These are phyloP conservation scores for Vaccinium corymbosum DNA, from an alignment of 148 eudicot genomes.

Conservation along the genomic window DNA sequence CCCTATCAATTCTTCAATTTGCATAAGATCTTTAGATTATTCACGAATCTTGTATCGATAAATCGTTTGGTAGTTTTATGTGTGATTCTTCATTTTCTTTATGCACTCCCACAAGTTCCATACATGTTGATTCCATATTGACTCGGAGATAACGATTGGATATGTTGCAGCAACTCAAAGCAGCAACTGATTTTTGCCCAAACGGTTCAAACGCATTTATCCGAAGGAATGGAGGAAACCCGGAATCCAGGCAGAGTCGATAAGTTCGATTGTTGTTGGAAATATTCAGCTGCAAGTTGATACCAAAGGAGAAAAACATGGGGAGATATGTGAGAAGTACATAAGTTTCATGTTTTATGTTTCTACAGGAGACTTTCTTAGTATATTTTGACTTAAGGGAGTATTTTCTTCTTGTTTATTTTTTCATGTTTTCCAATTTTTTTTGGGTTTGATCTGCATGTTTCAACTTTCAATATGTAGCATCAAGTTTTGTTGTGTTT, in stretches of 20 bases:
- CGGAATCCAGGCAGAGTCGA: background rate
- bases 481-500: background rate
- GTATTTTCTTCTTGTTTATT: background rate
- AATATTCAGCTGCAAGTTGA: background rate
- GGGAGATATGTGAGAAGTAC: too few relatives aligned
- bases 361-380: background rate
- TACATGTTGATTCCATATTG: background rate
- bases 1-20: background rate
- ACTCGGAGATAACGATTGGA: background rate
- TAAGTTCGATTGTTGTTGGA: background rate
- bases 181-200: background rate
- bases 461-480: background rate
- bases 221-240: background rate
- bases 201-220: background rate
- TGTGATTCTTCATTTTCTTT: background rate
- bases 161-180: conserved; percentile 9
- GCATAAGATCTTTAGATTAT: background rate
- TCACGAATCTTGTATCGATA: background rate
- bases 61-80: background rate
- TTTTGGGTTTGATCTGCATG: too few relatives aligned
- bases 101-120: background rate
- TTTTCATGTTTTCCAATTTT: background rate
- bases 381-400: background rate
- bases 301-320: too few relatives aligned
- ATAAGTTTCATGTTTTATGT: too few relatives aligned